phyloP scores from a whole-genome alignment of 2,329 filamentous ascomycete species.

The Arachnomyces sp. region DNA sequence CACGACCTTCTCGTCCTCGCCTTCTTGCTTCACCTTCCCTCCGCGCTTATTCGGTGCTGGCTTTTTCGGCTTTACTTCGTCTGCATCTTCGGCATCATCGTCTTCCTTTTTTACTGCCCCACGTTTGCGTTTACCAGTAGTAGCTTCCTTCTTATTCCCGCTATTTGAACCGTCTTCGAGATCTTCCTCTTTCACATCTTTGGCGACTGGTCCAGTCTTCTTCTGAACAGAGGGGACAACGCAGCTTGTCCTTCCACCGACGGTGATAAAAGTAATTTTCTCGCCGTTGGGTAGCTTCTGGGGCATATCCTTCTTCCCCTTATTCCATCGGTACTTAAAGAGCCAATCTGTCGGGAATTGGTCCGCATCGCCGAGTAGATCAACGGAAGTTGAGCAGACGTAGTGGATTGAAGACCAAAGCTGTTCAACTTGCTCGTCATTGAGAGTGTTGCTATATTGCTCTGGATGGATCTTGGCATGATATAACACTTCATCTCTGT shows the following conservation, averaged over 20 bases:
- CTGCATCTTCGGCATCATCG: conserved; percentile 1
- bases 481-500: conserved; percentile 77
- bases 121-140: conserved; percentile 5
- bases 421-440: conserved; percentile 58
- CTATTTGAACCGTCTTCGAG: conserved; percentile 14
- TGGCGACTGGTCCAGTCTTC: conserved; percentile 58
- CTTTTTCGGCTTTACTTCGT: conserved; percentile 1
- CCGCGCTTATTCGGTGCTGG: neutral
- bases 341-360: conserved; percentile 82
- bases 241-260: conserved; percentile 85
- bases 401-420: conserved; percentile 67
- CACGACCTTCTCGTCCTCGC: conserved; percentile 3
- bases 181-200: conserved; percentile 37
- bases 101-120: conserved; percentile 2
- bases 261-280: conserved; percentile 76
- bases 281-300: conserved; percentile 71
- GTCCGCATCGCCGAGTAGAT: conserved; percentile 69
- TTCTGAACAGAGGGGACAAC: conserved; percentile 80
- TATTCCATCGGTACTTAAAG: conserved; percentile 82
- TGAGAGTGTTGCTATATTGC: conserved; percentile 80
- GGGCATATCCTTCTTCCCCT: conserved; percentile 65
- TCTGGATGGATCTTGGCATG: conserved; percentile 85
- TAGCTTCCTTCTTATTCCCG: conserved; percentile 17
- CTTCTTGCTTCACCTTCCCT: conserved; percentile 2
- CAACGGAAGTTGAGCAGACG: conserved; percentile 72